Percentiles rank a stretch among this genome's conserved stretches.
Evolutionary conservation across 495 filamentous ascomycete species (phyloP).

Genomic region (Glonium stellatum): DNA sequence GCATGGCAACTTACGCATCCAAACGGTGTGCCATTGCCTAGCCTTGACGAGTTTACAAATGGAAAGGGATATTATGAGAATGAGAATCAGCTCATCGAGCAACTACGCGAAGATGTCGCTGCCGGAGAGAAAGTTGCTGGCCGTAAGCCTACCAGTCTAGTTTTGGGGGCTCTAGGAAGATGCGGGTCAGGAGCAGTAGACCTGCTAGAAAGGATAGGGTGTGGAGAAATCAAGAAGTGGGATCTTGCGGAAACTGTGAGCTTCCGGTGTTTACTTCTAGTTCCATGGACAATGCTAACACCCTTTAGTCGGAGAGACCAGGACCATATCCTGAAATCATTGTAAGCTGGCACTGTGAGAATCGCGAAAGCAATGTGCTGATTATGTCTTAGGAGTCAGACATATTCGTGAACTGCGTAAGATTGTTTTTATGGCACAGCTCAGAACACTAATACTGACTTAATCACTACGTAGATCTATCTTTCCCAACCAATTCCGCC

Average conservation of each 20-base stretch:
- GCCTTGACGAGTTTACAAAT: slow-evolving; percentile 48
- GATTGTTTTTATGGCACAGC: not conserved
- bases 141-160: slow-evolving; percentile 46
- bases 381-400: not conserved
- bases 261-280: not conserved
- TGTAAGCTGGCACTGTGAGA: not conserved
- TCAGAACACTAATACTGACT: not conserved
- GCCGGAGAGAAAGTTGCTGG: slow-evolving; percentile 50
- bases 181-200: slow-evolving; percentile 84
- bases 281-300: not conserved
- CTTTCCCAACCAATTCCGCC: slow-evolving; percentile 60
- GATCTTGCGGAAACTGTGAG: slow-evolving; percentile 74
- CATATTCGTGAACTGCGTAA: slow-evolving; percentile 47
- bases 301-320: slow-evolving; percentile 44
- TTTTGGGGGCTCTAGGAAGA: slow-evolving; percentile 68
- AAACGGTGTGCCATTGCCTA: slow-evolving; percentile 54
- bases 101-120: slow-evolving; percentile 63
- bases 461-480: slow-evolving; percentile 53
- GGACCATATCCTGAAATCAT: slow-evolving; percentile 87
- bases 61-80: slow-evolving; percentile 54
- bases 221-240: slow-evolving; percentile 79
- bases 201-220: slow-evolving; percentile 65
- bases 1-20: slow-evolving; percentile 75
- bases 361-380: not conserved
- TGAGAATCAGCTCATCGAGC: slow-evolving; percentile 61